A percentile compares a stretch with the other conserved stretches of the same genome.
phyloP scores from a whole-genome alignment of 2,329 filamentous ascomycete genomes.

The Phaeomoniella chlamydospora region DNA sequence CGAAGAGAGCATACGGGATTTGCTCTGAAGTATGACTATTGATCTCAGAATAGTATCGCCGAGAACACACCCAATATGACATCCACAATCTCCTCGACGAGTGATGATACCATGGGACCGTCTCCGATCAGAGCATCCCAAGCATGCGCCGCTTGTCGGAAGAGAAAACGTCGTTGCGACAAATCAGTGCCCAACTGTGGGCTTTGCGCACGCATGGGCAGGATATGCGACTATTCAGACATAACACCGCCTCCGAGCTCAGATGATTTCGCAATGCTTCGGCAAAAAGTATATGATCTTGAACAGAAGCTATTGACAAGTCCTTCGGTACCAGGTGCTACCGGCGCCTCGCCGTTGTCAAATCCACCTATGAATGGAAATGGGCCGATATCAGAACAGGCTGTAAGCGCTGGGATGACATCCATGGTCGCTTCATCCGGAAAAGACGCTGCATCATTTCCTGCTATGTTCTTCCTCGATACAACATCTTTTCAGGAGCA shows the following conservation, averaged over 20 bases:
- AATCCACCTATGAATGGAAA: conserved; percentile 1
- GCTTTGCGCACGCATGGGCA: conserved; percentile 24
- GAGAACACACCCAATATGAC: not conserved
- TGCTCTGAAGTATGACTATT: no score
- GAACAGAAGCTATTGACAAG: conserved; percentile 6
- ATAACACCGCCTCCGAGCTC: conserved; percentile 5
- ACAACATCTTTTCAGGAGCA: conserved; percentile 7
- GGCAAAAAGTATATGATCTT: conserved; percentile 9
- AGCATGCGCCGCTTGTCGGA: conserved; percentile 29
- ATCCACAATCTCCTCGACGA: not conserved
- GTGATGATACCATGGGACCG: not conserved
- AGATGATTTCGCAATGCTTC: conserved; percentile 8
- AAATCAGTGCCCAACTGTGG: conserved; percentile 33
- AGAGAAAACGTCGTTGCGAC: conserved; percentile 39
- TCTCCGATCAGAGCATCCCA: conserved; percentile 15
- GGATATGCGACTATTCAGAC: conserved; percentile 12
- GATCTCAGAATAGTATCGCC: no score
- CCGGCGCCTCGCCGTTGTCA: conserved; percentile 1
- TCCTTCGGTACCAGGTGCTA: conserved; percentile 4
- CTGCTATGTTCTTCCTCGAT: conserved; percentile 11
- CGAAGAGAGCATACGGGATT: no score
- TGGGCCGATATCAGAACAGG: not conserved
- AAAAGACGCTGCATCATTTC: conserved; percentile 3
- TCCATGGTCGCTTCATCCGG: no score
- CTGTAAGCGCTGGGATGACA: not conserved